Percentiles rank a stretch among this genome's conserved stretches.
phyloP scores from a whole-genome alignment of 805 yeast species.

The Suhomyces sp. region DNA sequence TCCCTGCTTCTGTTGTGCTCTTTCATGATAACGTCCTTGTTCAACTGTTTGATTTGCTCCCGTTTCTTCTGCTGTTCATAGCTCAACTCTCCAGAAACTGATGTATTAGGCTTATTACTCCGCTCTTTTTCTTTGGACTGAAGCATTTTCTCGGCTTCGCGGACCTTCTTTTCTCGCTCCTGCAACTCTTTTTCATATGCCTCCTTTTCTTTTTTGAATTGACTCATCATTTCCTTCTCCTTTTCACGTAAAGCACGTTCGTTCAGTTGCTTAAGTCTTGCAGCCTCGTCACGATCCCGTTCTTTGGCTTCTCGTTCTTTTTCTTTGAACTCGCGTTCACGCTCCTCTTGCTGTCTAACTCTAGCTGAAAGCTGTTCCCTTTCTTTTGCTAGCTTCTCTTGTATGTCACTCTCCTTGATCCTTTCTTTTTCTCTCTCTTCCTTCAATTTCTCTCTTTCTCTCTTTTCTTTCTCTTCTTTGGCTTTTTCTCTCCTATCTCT shows the following conservation, averaged over 20 bases:
- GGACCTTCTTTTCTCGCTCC: constrained; percentile 7
- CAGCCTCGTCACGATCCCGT: constrained; percentile 2
- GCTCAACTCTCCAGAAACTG: constrained; percentile 2
- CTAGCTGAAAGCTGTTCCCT: constrained; percentile 2
- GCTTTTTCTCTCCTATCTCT: neutral
- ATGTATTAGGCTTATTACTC: neutral
- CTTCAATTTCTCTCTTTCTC: neutral
- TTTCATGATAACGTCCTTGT: constrained; percentile 15
- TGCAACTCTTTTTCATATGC: constrained; percentile 7
- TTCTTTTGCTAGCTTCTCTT: constrained; percentile 1
- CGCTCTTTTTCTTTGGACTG: constrained; percentile 6
- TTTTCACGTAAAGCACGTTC: constrained; percentile 5
- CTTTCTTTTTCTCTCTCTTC: constrained; percentile 1
- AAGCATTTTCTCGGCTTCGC: constrained; percentile 6
- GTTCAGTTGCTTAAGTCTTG: neutral
- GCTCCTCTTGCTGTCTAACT: neutral
- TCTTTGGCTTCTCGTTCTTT: constrained; percentile 2
- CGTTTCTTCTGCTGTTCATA: constrained; percentile 11
- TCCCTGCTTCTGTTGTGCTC: constrained; percentile 10
- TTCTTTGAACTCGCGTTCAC: constrained; percentile 2
- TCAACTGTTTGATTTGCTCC: constrained; percentile 18
- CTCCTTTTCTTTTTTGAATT: constrained; percentile 4
- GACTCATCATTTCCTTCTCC: neutral
- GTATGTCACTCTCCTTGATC: neutral
- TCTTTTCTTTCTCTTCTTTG: constrained; percentile 3